These are phyloP conservation scores for Lolium rigidum DNA, from an alignment of 176 grass and related monocot genomes.

Conservation along the genomic window DNA sequence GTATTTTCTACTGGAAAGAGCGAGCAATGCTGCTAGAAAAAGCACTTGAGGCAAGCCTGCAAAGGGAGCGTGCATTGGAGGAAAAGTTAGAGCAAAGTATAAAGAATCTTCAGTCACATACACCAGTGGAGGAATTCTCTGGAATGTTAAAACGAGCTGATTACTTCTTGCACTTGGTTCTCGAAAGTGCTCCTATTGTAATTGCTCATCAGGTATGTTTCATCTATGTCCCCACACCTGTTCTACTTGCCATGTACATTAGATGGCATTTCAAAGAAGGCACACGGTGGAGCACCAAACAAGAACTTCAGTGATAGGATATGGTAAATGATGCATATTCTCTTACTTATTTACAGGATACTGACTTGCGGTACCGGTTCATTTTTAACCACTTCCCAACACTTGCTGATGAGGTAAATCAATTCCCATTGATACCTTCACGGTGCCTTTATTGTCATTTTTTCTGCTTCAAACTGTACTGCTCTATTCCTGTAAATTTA, in stretches of 20 bases:
- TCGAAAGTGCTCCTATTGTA: constrained; percentile 89
- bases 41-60: constrained; percentile 57
- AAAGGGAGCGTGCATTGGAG: constrained; percentile 65
- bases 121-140: constrained; percentile 72
- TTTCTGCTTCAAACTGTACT: constrained; percentile 1
- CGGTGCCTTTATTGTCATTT: too few species aligned
- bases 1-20: constrained; percentile 67
- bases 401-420: constrained; percentile 80
- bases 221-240: not conserved
- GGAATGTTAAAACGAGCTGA: constrained; percentile 71
- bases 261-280: not conserved
- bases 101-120: constrained; percentile 36
- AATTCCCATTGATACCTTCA: too few species aligned
- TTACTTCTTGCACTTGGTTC: constrained; percentile 94
- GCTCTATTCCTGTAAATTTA: not conserved
- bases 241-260: constrained; percentile 6
- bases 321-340: not conserved
- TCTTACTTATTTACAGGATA: constrained; percentile 61
- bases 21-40: constrained; percentile 55
- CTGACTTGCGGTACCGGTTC: constrained; percentile 79
- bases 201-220: constrained; percentile 86
- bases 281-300: not conserved
- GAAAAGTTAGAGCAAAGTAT: constrained; percentile 48
- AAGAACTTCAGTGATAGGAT: constrained; percentile 1
- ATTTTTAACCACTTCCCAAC: constrained; percentile 94